phyloP scores from a whole-genome alignment of 2,329 filamentous ascomycete genomes.

The Fusarium sp. region DNA sequence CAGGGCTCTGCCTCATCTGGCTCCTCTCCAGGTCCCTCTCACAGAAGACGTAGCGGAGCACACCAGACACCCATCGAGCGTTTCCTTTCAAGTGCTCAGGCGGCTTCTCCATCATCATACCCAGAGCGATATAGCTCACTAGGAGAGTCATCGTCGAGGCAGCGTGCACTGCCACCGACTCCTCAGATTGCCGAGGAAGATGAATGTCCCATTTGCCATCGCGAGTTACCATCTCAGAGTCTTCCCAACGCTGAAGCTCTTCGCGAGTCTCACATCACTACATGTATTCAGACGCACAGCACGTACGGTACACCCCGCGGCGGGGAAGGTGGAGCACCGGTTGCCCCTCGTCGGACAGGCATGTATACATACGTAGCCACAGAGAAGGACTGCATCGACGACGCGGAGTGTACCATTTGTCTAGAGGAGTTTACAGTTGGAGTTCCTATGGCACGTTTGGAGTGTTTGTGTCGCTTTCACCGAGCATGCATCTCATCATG shows the following conservation, averaged over 20 bases:
- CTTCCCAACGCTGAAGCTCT: conserved; percentile 65
- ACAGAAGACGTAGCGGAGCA: conserved; percentile 47
- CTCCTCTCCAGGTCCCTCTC: conserved; percentile 43
- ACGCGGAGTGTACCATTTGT: conserved; percentile 75
- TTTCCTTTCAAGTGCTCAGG: conserved; percentile 53
- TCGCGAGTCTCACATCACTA: conserved; percentile 68
- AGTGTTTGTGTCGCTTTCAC: conserved; percentile 75
- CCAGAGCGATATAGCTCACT: conserved; percentile 49
- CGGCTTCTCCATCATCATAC: conserved; percentile 48
- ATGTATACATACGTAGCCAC: conserved; percentile 74
- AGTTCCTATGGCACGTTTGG: conserved; percentile 71
- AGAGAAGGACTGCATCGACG: conserved; percentile 75
- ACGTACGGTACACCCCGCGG: conserved; percentile 55
- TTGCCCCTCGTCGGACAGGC: conserved; percentile 62
- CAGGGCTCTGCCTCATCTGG: conserved; percentile 35
- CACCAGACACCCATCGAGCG: conserved; percentile 53
- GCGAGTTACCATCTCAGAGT: conserved; percentile 70
- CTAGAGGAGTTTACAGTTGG: conserved; percentile 73
- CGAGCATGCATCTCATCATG: conserved; percentile 69
- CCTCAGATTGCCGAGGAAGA: conserved; percentile 76
- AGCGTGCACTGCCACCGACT: conserved; percentile 55
- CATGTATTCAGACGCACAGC: conserved; percentile 68
- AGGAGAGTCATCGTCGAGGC: conserved; percentile 51
- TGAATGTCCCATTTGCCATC: conserved; percentile 81
- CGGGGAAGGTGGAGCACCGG: conserved; percentile 44